A percentile compares a stretch with the other conserved stretches of the same genome.
Evolutionary conservation across 2,329 filamentous ascomycete species (phyloP).

Genomic region (Biscogniauxia sp.): DNA sequence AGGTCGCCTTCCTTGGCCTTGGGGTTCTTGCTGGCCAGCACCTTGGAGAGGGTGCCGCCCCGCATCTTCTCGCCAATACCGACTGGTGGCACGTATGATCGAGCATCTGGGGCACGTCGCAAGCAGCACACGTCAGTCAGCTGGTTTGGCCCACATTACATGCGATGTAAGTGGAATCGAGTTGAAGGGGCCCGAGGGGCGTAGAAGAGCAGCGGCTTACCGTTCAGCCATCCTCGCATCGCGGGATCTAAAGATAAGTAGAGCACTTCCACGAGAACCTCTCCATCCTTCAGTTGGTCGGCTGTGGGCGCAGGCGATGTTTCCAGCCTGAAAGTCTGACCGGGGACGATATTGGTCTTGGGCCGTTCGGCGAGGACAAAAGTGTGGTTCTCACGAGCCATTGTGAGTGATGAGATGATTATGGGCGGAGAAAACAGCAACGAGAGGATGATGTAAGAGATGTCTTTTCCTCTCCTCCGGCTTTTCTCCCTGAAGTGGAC

Average conservation of each 20-base stretch:
- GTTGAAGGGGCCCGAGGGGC: not conserved
- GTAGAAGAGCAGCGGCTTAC: slow-evolving; percentile 30
- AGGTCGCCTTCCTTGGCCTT: slow-evolving; percentile 56
- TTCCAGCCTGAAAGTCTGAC: slow-evolving; percentile 60
- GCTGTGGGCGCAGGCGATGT: slow-evolving; percentile 49
- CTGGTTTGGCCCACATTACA: not conserved
- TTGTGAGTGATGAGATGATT: slow-evolving; percentile 23
- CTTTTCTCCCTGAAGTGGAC: too few species aligned
- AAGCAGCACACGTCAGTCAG: not conserved
- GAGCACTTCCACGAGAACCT: slow-evolving; percentile 59
- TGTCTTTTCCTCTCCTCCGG: too few species aligned
- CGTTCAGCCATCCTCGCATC: slow-evolving; percentile 72
- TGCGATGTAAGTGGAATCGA: not conserved
- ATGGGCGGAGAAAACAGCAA: not conserved
- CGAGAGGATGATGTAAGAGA: not conserved
- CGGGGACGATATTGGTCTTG: slow-evolving; percentile 57
- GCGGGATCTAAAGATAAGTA: slow-evolving; percentile 72
- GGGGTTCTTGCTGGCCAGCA: slow-evolving; percentile 58
- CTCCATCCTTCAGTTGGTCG: slow-evolving; percentile 57
- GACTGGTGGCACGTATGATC: slow-evolving; percentile 67
- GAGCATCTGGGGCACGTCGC: slow-evolving; percentile 34
- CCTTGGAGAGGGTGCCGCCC: slow-evolving; percentile 56
- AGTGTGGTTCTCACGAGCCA: slow-evolving; percentile 45
- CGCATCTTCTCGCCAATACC: slow-evolving; percentile 68
- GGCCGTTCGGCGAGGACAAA: slow-evolving; percentile 66